phyloP scores from a whole-genome alignment of 441 rosid species.

The Corymbia citriodora region DNA sequence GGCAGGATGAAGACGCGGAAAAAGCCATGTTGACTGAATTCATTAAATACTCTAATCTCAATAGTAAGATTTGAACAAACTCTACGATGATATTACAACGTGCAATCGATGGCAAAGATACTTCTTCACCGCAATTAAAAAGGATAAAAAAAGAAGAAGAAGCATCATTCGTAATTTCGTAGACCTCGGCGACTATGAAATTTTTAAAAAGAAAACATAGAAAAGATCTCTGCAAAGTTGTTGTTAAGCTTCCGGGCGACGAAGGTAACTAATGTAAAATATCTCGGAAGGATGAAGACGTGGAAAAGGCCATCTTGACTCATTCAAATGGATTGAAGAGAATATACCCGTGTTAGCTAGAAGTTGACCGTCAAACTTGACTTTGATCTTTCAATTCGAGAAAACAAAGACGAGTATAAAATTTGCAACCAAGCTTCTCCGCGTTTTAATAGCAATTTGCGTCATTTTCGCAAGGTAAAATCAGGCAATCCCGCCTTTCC shows the following conservation, averaged over 20 bases:
- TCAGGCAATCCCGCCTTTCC: neutral
- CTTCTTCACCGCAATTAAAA: neutral
- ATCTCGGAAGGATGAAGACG: neutral
- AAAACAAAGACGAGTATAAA: neutral
- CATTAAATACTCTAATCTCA: neutral
- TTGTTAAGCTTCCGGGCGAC: neutral
- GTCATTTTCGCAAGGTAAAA: neutral
- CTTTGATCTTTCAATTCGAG: neutral
- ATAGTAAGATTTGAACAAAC: neutral
- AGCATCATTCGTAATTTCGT: neutral
- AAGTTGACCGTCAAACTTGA: neutral
- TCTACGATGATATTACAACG: fast-evolving
- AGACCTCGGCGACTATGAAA: neutral
- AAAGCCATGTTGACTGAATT: neutral
- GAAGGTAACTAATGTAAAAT: neutral
- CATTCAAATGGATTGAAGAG: neutral
- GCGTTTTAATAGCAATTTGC: neutral
- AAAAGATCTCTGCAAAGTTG: neutral
- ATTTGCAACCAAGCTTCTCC: neutral
- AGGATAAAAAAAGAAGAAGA: neutral
- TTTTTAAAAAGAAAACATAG: fast-evolving
- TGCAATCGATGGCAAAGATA: neutral
- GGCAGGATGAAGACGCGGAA: neutral
- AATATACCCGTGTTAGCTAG: neutral
- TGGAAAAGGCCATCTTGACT: neutral